Evolutionary conservation across 148 eudicot species (phyloP).

Genomic region (Salicornia ramosissima): DNA sequence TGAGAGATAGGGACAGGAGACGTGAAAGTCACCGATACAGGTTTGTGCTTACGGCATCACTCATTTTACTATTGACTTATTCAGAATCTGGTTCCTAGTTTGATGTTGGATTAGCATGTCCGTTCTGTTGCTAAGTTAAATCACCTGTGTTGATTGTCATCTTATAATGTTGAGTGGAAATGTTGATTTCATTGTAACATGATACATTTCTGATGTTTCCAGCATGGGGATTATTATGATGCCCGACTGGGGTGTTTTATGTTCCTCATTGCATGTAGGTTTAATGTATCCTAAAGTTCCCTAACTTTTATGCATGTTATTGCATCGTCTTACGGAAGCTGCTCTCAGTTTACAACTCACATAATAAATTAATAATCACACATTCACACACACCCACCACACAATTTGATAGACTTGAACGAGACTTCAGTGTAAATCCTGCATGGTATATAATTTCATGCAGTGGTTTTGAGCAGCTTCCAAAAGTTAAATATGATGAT

Average conservation of each 20-base stretch:
- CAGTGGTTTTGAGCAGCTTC: conserved; percentile 59
- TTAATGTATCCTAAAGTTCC: too few relatives aligned
- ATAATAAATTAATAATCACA: too few relatives aligned
- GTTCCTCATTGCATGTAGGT: not conserved
- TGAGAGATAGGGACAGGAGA: conserved; percentile 81
- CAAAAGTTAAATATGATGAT: conserved; percentile 46
- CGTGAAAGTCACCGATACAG: conserved; percentile 92
- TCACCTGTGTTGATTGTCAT: too few relatives aligned
- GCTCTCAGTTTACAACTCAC: conserved; percentile 23
- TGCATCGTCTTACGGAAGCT: conserved; percentile 65
- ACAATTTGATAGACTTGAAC: conserved; percentile 15
- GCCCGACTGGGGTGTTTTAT: not conserved
- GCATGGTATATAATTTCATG: conserved; percentile 35
- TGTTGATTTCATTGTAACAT: not conserved
- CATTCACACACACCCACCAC: conserved; percentile 24
- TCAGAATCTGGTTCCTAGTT: not conserved
- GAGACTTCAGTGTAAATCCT: conserved; percentile 9
- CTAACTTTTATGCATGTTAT: too few relatives aligned
- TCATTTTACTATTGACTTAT: not conserved
- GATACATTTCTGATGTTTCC: not conserved
- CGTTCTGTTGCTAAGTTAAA: not conserved
- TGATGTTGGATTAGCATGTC: not conserved
- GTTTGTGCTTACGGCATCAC: conserved; percentile 29
- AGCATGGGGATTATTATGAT: not conserved
- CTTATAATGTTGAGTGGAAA: not conserved